These are phyloP conservation scores for Leccinum subspadiceum DNA, from an alignment of 1,284 basidiomycete genomes.

Conservation along the genomic window DNA sequence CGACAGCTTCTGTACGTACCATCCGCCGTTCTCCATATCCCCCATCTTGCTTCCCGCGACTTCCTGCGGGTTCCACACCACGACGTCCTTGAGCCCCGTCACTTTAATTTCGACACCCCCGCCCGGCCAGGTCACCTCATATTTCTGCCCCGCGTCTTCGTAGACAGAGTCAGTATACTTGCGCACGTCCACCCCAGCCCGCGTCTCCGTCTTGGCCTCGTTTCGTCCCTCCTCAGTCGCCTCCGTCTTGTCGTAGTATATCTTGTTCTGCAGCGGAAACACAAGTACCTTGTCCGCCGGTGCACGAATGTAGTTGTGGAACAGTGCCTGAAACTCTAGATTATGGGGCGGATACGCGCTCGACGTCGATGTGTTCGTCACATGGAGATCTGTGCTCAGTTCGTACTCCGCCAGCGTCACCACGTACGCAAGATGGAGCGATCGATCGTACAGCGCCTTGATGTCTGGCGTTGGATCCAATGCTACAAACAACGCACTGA, in stretches of 20 bases:
- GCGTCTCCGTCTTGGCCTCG: slow-evolving; percentile 57
- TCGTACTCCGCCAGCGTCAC: slow-evolving; percentile 76
- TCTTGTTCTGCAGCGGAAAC: slow-evolving; percentile 56
- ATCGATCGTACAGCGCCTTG: slow-evolving; percentile 52
- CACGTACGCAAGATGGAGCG: slow-evolving; percentile 73
- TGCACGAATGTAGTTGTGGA: slow-evolving; percentile 84
- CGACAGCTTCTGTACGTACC: slow-evolving; percentile 48
- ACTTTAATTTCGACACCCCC: slow-evolving; percentile 59
- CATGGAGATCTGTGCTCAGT: slow-evolving; percentile 76
- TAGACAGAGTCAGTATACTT: slow-evolving; percentile 74
- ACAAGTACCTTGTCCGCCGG: slow-evolving; percentile 59
- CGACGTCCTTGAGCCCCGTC: slow-evolving; percentile 70
- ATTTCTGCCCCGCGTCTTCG: slow-evolving; percentile 55
- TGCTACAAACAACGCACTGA: slow-evolving; percentile 38
- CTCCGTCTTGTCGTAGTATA: slow-evolving; percentile 80
- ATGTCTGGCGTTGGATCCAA: slow-evolving; percentile 63
- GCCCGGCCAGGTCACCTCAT: slow-evolving; percentile 59
- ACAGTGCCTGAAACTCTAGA: slow-evolving; percentile 82
- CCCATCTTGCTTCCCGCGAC: slow-evolving; percentile 67
- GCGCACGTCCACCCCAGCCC: slow-evolving; percentile 61
- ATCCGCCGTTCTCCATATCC: slow-evolving; percentile 86
- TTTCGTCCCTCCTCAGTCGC: slow-evolving; percentile 47
- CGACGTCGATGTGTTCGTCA: slow-evolving; percentile 63
- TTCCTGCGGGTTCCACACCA: slow-evolving; percentile 84
- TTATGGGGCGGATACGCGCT: slow-evolving; percentile 34